Conservation (phyloP, 768 basidiomycete species). For the Mycena floridula region DNA sequence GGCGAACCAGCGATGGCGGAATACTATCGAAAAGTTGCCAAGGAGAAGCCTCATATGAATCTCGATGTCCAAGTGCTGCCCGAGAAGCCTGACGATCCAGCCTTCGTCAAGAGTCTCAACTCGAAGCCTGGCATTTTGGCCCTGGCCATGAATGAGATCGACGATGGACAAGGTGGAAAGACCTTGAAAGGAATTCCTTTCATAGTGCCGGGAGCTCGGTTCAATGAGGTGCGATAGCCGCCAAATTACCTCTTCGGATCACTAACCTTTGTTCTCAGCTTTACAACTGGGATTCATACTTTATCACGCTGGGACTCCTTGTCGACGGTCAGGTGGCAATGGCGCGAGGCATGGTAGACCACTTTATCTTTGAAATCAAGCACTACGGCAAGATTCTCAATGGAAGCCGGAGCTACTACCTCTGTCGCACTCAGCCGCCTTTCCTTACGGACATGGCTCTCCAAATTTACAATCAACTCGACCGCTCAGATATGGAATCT, state of each 20-base stretch:
- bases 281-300: slow-evolving; percentile 96
- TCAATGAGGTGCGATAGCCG: slow-evolving; percentile 68
- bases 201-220: slow-evolving; percentile 92
- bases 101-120: slow-evolving; percentile 89
- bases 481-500: slow-evolving; percentile 69
- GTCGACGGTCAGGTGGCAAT: slow-evolving; percentile 92
- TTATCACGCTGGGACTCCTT: slow-evolving; percentile 87
- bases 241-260: slow-evolving; percentile 1
- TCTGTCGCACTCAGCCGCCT: slow-evolving; percentile 93
- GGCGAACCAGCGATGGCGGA: slow-evolving; percentile 92
- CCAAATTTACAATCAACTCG: slow-evolving; percentile 95
- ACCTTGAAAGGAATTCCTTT: slow-evolving; percentile 93
- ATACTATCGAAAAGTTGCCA: slow-evolving; percentile 89
- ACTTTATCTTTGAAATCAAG: slow-evolving; percentile 98
- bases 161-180: slow-evolving; percentile 71
- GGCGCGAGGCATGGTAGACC: slow-evolving; percentile 98
- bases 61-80: slow-evolving; percentile 92
- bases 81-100: slow-evolving; percentile 76
- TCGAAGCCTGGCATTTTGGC: slow-evolving; percentile 92
- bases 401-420: slow-evolving; percentile 91
- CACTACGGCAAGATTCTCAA: slow-evolving; percentile 97
- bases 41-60: slow-evolving; percentile 89
- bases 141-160: slow-evolving; percentile 89
- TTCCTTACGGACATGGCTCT: slow-evolving; percentile 99
- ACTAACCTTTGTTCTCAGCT: slow-evolving; percentile 39